Conservation (phyloP, 352 stramenopile species). For the Elongisporangium anandrum region DNA sequence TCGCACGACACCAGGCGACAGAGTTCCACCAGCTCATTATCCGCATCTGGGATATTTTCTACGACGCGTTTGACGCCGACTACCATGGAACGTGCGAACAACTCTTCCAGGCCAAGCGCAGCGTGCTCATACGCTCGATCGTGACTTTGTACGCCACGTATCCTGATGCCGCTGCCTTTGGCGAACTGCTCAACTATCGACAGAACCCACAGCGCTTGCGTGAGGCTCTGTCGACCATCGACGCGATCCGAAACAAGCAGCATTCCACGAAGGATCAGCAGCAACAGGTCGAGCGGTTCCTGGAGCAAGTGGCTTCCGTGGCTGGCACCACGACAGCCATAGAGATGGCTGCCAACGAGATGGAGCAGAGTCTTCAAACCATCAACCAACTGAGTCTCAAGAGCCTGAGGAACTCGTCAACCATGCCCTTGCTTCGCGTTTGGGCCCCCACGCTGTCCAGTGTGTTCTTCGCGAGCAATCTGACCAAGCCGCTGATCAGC, state of each 20-base stretch:
- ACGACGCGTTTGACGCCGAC: constrained; percentile 35
- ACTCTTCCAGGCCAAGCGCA: constrained; percentile 33
- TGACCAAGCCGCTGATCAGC: constrained; percentile 60
- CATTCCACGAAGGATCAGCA: constrained; percentile 39
- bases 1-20: constrained; percentile 52
- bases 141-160: constrained; percentile 46
- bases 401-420: constrained; percentile 27
- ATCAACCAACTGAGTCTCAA: constrained; percentile 45
- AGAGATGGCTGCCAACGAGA: constrained; percentile 17
- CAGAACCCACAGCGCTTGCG: constrained; percentile 24
- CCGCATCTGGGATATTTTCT: constrained; percentile 43
- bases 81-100: constrained; percentile 24
- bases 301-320: constrained; percentile 16
- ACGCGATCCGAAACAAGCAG: constrained; percentile 32
- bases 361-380: constrained; percentile 25
- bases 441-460: constrained; percentile 35
- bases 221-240: constrained; percentile 23
- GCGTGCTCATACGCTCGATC: constrained; percentile 36
- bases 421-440: constrained; percentile 32
- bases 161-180: constrained; percentile 36
- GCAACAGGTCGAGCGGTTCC: constrained; percentile 49
- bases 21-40: constrained; percentile 65
- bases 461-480: constrained; percentile 28
- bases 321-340: constrained; percentile 7
- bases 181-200: constrained; percentile 30